Percentiles rank a stretch among this genome's conserved stretches.
phyloP scores from a whole-genome alignment of 2,329 filamentous ascomycete genomes.

The Ophiostoma sp. region DNA sequence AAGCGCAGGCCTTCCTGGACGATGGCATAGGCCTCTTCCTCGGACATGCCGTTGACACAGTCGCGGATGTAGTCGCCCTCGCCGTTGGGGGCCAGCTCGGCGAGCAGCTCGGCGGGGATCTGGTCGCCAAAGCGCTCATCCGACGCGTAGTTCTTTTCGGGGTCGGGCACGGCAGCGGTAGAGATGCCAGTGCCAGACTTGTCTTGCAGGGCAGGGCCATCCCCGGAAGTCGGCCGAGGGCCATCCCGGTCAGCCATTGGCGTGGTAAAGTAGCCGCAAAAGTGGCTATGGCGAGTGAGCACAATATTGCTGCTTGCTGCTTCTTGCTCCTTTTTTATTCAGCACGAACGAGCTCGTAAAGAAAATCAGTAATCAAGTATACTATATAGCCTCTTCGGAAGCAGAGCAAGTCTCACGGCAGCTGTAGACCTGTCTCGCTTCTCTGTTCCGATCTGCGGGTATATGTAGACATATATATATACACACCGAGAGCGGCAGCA shows the following conservation, averaged over 20 bases:
- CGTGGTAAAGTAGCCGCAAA: not conserved
- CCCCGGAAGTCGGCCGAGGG: conserved; percentile 7
- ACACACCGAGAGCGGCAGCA: not conserved
- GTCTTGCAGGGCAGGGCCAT: not conserved
- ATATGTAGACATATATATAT: conserved; percentile 4
- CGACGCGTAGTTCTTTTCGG: conserved; percentile 30
- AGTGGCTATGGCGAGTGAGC: not conserved
- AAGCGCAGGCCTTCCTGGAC: conserved; percentile 37
- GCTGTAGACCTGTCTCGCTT: not conserved
- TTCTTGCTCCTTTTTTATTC: not conserved
- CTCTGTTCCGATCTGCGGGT: not conserved
- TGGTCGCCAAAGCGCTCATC: conserved; percentile 33
- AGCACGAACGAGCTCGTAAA: not conserved
- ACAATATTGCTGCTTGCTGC: not conserved
- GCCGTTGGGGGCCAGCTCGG: conserved; percentile 40
- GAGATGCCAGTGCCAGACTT: not conserved
- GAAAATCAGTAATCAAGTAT: not conserved
- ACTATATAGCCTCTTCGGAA: not conserved
- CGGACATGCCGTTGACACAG: conserved; percentile 40
- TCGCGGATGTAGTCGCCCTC: conserved; percentile 40
- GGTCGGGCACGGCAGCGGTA: conserved; percentile 23
- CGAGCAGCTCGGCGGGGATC: conserved; percentile 37
- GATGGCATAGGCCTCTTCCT: conserved; percentile 40
- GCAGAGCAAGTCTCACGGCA: not conserved
- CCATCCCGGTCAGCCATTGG: not conserved